Conservation (phyloP, 352 stramenopile species). For the Phytophthora ohioensis region DNA sequence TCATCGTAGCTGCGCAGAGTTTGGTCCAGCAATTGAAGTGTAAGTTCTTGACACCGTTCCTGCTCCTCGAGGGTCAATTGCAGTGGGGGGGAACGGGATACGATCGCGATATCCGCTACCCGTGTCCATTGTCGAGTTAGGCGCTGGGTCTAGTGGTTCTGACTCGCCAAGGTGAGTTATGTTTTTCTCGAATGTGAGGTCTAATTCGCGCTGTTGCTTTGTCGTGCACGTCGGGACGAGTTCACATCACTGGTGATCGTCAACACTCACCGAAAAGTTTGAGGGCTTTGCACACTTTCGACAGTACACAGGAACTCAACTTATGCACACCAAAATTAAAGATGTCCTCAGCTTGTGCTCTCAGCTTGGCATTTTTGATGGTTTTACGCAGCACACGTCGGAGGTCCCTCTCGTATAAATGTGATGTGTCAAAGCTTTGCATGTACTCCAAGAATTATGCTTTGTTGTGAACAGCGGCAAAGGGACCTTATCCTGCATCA, state of each 20-base stretch:
- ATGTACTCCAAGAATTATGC: not conserved
- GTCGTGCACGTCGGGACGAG: conserved; percentile 10
- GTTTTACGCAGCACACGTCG: not conserved
- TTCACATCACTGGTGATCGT: conserved; percentile 9
- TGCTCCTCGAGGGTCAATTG: conserved; percentile 27
- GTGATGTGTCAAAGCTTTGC: not conserved
- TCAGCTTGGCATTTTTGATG: too few relatives aligned
- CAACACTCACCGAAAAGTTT: conserved; percentile 1
- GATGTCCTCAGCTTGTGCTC: not conserved
- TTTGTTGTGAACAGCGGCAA: too few relatives aligned
- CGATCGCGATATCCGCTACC: conserved; percentile 21
- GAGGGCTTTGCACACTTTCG: conserved; percentile 10
- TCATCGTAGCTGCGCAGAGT: conserved; percentile 35
- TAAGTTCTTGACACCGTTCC: conserved; percentile 26
- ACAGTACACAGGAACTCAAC: not conserved
- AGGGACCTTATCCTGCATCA: not conserved
- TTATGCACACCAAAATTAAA: conserved; percentile 12
- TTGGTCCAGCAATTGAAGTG: conserved; percentile 34
- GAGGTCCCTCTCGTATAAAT: not conserved
- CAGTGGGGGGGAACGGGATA: conserved; percentile 20
- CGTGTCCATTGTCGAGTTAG: conserved; percentile 13
- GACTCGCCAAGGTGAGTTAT: not conserved
- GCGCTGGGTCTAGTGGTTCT: too few relatives aligned
- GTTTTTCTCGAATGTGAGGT: not conserved
- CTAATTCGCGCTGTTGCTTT: conserved; percentile 11